Conservation (phyloP, 2,329 filamentous ascomycete species). For the Penicillium sp. region DNA sequence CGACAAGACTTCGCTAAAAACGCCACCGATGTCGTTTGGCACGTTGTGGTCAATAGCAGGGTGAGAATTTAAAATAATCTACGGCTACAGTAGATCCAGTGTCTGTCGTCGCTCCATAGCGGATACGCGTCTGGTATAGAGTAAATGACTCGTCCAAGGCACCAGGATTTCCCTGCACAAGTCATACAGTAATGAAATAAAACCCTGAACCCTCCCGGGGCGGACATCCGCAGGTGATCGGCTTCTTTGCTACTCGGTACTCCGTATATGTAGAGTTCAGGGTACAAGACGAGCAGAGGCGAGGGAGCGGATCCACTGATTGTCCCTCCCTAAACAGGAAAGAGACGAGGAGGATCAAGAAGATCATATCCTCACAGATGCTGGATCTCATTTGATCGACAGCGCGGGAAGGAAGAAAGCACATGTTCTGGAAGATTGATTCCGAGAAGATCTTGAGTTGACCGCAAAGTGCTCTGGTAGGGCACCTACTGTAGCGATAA, state of each 20-base stretch:
- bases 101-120: neutral
- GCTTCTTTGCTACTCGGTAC: neutral
- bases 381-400: slow-evolving; percentile 12
- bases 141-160: neutral
- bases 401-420: neutral
- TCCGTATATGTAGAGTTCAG: neutral
- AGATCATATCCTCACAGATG: slow-evolving; percentile 15
- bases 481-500: neutral
- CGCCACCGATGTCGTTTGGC: slow-evolving; percentile 26
- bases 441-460: neutral
- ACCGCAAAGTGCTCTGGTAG: neutral
- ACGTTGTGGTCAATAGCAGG: slow-evolving; percentile 14
- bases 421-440: neutral
- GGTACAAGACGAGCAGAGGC: slow-evolving; percentile 13
- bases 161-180: neutral
- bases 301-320: slow-evolving; percentile 31
- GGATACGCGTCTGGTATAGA: neutral
- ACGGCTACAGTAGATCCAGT: neutral
- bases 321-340: slow-evolving; percentile 23
- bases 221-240: slow-evolving; percentile 10
- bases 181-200: neutral
- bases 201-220: slow-evolving; percentile 1
- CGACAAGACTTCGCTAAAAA: slow-evolving; percentile 15
- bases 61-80: neutral
- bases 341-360: slow-evolving; percentile 6